Percentiles rank a stretch among this genome's conserved stretches.
phyloP scores from a whole-genome alignment of 1,284 basidiomycete genomes.

The Kwoniella shivajii region DNA sequence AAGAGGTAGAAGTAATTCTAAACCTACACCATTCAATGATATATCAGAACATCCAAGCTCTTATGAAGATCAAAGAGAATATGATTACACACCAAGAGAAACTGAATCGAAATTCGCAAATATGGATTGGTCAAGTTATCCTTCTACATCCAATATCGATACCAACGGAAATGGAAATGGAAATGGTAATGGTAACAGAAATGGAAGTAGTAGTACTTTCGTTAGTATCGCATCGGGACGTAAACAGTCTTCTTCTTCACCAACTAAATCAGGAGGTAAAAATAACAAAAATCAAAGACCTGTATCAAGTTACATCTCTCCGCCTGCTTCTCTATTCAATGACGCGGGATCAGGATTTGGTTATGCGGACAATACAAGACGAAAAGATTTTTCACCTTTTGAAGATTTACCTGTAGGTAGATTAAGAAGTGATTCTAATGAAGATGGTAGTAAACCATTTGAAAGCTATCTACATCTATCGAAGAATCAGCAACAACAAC shows the following conservation, averaged over 20 bases:
- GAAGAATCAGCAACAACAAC: conserved; percentile 1
- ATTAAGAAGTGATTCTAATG: conserved; percentile 10
- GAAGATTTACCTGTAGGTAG: conserved; percentile 23
- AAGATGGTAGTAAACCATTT: conserved; percentile 19
- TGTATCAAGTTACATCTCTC: conserved; percentile 12
- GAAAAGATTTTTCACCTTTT: conserved; percentile 19
- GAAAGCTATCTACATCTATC: conserved; percentile 19
- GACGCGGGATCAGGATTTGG: neutral
- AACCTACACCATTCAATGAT: conserved; percentile 24
- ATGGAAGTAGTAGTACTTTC: neutral
- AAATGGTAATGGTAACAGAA: neutral
- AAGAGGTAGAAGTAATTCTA: conserved; percentile 17
- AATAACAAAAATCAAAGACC: conserved; percentile 7
- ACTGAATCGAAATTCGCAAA: conserved; percentile 28
- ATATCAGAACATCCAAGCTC: conserved; percentile 23
- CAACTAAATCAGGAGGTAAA: neutral
- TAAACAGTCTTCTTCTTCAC: neutral
- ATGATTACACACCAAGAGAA: conserved; percentile 32
- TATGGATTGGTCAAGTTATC: conserved; percentile 12
- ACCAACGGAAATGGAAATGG: too few relatives aligned
- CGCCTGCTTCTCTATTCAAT: neutral
- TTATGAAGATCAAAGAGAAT: neutral
- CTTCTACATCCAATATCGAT: too few relatives aligned
- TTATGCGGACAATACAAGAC: neutral
- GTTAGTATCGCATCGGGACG: neutral